Evolutionary conservation across 1,139 yeast species (phyloP), one percentile per base, ranked within the genome.

Genomic region (Pichia cactophila): DNA sequence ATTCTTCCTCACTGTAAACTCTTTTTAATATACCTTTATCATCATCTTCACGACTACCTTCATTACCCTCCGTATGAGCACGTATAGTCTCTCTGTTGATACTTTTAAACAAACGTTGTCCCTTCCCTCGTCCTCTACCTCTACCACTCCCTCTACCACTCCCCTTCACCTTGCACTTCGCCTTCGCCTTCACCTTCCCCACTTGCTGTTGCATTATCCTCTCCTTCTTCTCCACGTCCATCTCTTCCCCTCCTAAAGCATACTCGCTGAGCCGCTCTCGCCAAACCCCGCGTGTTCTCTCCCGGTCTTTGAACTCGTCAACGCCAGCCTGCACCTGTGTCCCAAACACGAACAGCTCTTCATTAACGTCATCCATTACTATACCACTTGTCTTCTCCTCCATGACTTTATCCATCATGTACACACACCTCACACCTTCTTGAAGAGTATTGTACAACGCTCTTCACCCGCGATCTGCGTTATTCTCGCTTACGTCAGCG

Each of bases 241-340:
- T 5, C 6, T 5, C 35, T 14, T 31, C 35, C n/a, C 35, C 35
- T 5, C 28, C 7, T 10, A 41, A 17, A 26, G 46, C 49, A 42
- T 35, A 49, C 48, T 39, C 48, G 43, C 31, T 51, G 42, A 41
- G 54, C 56, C 29, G 50, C 37, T 14, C 28, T 11, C 31, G 58
- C 53, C 65, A 63, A 54, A 44, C 26, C 23, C 42, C 29, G 8
- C 31, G 23, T 5, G 28, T 33, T 10, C n/a, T 33, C 5, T 37
- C 14, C 8, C 31, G n/a, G 11, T 40, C 26, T n/a, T 26, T 17
- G 28, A 39, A 29, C 35, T 58, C 62, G 20, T 61, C 64, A 10
- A 59, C 37, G 3, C 50, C 54, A 6, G 56, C 63, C 43, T 60
- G 64, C 2, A 59, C 64, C 46, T 61, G 65, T 1, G 65, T 61